These are phyloP conservation scores for Trichophyton schoenleinii DNA, from an alignment of 2,329 filamentous ascomycete genomes.

Conservation along the genomic window DNA sequence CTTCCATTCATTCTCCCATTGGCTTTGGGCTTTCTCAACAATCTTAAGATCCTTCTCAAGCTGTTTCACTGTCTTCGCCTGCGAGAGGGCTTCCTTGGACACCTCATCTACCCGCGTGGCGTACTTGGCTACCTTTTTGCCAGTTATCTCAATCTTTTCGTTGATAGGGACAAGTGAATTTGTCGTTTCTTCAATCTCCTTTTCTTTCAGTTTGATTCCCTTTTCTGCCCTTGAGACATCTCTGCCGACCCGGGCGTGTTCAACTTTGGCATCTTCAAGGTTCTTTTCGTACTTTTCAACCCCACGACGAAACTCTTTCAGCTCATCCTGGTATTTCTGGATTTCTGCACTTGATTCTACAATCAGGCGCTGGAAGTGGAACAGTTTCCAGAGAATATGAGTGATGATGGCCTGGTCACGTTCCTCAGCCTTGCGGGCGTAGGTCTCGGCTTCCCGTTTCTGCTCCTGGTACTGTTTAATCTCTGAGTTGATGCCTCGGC, in stretches of 20 bases:
- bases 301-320: slow-evolving; percentile 82
- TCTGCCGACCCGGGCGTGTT: slow-evolving; percentile 64
- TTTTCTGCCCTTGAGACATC: slow-evolving; percentile 74
- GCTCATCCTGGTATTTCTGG: slow-evolving; percentile 81
- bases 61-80: slow-evolving; percentile 56
- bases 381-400: slow-evolving; percentile 93
- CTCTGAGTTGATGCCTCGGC: slow-evolving; percentile 90
- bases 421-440: slow-evolving; percentile 79
- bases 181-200: slow-evolving; percentile 72
- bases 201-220: slow-evolving; percentile 73
- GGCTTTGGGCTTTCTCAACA: slow-evolving; percentile 79
- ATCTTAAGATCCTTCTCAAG: slow-evolving; percentile 66
- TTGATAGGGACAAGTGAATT: slow-evolving; percentile 79
- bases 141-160: slow-evolving; percentile 76
- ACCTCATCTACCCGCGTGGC: slow-evolving; percentile 58
- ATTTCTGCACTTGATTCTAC: slow-evolving; percentile 85
- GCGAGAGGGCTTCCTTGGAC: slow-evolving; percentile 61
- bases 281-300: slow-evolving; percentile 71
- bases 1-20: slow-evolving; percentile 79
- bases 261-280: slow-evolving; percentile 68
- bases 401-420: slow-evolving; percentile 83
- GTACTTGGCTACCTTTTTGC: slow-evolving; percentile 55
- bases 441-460: slow-evolving; percentile 89
- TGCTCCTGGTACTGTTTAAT: slow-evolving; percentile 97
- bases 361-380: slow-evolving; percentile 86